Evolutionary conservation across 371 early-diverging fungal species (phyloP).

Genomic region (Rhizomucor miehei): DNA sequence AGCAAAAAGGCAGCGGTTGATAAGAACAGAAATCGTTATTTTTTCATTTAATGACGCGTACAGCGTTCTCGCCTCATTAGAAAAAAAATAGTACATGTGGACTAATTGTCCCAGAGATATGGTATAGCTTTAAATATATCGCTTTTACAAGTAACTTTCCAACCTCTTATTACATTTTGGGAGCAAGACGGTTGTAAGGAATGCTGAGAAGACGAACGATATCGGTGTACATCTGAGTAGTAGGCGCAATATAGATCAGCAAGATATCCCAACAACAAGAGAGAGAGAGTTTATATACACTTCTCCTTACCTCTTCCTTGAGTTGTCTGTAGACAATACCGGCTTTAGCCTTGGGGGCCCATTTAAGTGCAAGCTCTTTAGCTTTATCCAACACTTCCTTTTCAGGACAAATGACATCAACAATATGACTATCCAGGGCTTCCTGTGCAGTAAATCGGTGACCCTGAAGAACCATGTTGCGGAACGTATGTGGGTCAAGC

Average conservation of each 20-base stretch:
- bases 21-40: too few species aligned
- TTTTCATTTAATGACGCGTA: too few species aligned
- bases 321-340: slow-evolving; percentile 44
- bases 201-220: slow-evolving; percentile 10
- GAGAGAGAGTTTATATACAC: background rate
- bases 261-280: background rate
- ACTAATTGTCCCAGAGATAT: too few species aligned
- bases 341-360: slow-evolving; percentile 55
- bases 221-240: slow-evolving; percentile 12
- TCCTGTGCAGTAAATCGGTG: slow-evolving; percentile 63
- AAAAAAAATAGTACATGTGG: too few species aligned
- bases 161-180: slow-evolving; percentile 22
- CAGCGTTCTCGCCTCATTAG: too few species aligned
- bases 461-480: slow-evolving; percentile 68
- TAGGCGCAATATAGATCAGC: background rate
- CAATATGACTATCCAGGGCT: slow-evolving; percentile 59
- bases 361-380: slow-evolving; percentile 54
- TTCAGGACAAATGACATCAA: slow-evolving; percentile 55
- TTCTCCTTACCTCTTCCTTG: slow-evolving; percentile 40
- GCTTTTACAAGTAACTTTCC: too few species aligned
- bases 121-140: too few species aligned
- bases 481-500: slow-evolving; percentile 49
- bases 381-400: slow-evolving; percentile 51
- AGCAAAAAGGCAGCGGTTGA: too few species aligned
- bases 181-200: slow-evolving; percentile 25